Evolutionary conservation across 108 stramenopile genomes (phyloP), one percentile per base, ranked within the genome.

Genomic region (Pinguiococcus pyrenoidosus): DNA sequence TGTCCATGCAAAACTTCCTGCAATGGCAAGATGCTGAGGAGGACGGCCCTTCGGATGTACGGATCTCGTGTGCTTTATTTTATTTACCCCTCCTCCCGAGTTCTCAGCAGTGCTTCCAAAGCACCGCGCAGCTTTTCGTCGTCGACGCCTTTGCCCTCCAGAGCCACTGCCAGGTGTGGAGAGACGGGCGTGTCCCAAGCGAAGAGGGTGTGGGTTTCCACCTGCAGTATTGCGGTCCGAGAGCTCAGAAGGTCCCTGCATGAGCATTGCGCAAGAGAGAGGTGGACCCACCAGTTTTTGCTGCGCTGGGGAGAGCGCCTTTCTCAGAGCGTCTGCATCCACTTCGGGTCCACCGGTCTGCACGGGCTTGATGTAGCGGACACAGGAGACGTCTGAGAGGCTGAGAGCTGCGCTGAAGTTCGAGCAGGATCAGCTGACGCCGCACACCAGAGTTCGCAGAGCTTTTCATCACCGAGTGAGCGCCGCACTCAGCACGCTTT

Each of bases 281-380:
- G 46, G 46, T 37, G 24, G 17, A 23, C 0, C 37, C 29, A 1
- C 41, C 37, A 40, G 49, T 38, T 29, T 16, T 23, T 3, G 57
- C 48, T 32, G n/a, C n/a, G 17, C 18, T 20, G 18, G 21, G 1
- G 16, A 14, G 1, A 40, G 18, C 8, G 2, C 39, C n/a, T n/a
- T 18, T 17, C 21, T 16, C 18, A 40, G 18, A 18, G 21, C 17
- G 2, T 1, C 9, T 17, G 18, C 39, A 17, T 62, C 69, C 44
- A 83, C 64, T 49, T 84, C 84, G 17, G 67, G 74, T 28, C 84
- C 82, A 41, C 89, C 89, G 46, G 84, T 86, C 56, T 92, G 91
- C 14, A 92, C 62, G 4, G 91, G 91, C 56, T 92, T 92, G 62
- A 92, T 81, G 65, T 92, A 92, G 51, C 80, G 49, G 61, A 1